Conservation (phyloP, 257 asterid species). For the Eustoma russellianum region DNA sequence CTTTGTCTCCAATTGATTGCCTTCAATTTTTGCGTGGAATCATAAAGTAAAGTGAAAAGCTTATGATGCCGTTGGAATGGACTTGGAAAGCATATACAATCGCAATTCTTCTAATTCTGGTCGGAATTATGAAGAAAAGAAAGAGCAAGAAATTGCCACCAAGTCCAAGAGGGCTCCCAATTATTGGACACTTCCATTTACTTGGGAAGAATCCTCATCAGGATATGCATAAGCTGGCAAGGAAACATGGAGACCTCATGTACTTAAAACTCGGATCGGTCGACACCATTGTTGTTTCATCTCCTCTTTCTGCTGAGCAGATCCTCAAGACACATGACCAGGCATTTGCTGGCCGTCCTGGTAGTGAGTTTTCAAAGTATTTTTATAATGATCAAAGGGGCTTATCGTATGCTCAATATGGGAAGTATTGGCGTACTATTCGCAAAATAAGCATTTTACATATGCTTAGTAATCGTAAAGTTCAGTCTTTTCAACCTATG, state of each 20-base stretch:
- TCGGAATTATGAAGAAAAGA: too few relatives aligned
- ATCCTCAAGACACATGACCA: conserved; percentile 48
- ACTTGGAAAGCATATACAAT: too few relatives aligned
- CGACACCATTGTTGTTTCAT: conserved; percentile 35
- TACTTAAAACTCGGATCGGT: conserved; percentile 34
- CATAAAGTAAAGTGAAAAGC: too few relatives aligned
- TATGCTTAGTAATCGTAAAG: conserved; percentile 22
- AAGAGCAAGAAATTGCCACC: conserved; percentile 19
- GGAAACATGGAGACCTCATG: conserved; percentile 39
- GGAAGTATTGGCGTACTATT: conserved; percentile 30
- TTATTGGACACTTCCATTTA: conserved; percentile 53
- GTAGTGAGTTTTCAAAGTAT: conserved; percentile 3
- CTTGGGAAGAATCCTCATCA: conserved; percentile 26
- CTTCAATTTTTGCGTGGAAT: too few relatives aligned
- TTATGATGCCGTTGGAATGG: too few relatives aligned
- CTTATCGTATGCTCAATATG: conserved; percentile 17
- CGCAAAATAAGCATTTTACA: conserved; percentile 22
- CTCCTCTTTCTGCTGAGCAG: conserved; percentile 36
- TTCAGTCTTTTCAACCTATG: conserved; percentile 11
- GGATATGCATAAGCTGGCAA: conserved; percentile 25
- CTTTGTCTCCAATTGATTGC: too few relatives aligned
- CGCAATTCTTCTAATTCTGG: too few relatives aligned
- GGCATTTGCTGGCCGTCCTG: conserved; percentile 26
- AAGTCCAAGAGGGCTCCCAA: conserved; percentile 42
- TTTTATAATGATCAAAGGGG: conserved; percentile 14